Conservation (phyloP, 1,284 basidiomycete species). For the Cerioporus squamosus region DNA sequence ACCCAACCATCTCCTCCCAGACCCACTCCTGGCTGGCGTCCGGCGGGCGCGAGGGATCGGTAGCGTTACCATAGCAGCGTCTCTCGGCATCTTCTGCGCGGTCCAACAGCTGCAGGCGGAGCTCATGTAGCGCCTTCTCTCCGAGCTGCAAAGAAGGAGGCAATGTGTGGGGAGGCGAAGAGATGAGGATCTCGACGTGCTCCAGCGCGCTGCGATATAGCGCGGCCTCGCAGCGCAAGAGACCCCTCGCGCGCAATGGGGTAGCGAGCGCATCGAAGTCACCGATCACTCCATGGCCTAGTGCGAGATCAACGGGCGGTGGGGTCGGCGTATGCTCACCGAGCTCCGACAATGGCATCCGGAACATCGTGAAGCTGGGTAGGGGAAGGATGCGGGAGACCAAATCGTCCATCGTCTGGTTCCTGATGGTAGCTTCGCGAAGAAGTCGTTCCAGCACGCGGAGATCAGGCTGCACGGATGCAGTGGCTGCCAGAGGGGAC, state of each 20-base stretch:
- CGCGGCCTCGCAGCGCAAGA: slow-evolving; percentile 51
- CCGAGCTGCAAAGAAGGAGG: slow-evolving; percentile 8
- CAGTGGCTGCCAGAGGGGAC: slow-evolving; percentile 13
- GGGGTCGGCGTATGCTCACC: slow-evolving; percentile 14
- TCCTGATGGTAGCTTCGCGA: slow-evolving; percentile 18
- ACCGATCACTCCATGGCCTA: background rate
- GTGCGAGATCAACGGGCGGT: slow-evolving; percentile 3
- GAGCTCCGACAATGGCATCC: slow-evolving; percentile 12
- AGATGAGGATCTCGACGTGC: slow-evolving; percentile 45
- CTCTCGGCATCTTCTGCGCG: slow-evolving; percentile 53
- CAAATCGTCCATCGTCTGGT: slow-evolving; percentile 16
- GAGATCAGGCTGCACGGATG: slow-evolving; percentile 14
- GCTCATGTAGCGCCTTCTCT: slow-evolving; percentile 33
- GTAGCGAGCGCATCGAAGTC: slow-evolving; percentile 38
- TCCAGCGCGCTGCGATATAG: slow-evolving; percentile 56
- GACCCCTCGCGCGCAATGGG: slow-evolving; percentile 37
- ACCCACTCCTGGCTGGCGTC: slow-evolving; percentile 38
- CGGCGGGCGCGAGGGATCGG: slow-evolving; percentile 4
- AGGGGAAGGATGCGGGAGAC: slow-evolving; percentile 21
- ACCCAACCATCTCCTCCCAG: slow-evolving; percentile 49
- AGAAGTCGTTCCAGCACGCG: slow-evolving; percentile 27
- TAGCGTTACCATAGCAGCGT: slow-evolving; percentile 40
- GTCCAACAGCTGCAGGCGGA: slow-evolving; percentile 47
- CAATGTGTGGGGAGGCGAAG: slow-evolving; percentile 15
- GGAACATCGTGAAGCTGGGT: slow-evolving; percentile 13